phyloP scores from a whole-genome alignment of 257 asterid species.

The Solanum medicagineum region DNA sequence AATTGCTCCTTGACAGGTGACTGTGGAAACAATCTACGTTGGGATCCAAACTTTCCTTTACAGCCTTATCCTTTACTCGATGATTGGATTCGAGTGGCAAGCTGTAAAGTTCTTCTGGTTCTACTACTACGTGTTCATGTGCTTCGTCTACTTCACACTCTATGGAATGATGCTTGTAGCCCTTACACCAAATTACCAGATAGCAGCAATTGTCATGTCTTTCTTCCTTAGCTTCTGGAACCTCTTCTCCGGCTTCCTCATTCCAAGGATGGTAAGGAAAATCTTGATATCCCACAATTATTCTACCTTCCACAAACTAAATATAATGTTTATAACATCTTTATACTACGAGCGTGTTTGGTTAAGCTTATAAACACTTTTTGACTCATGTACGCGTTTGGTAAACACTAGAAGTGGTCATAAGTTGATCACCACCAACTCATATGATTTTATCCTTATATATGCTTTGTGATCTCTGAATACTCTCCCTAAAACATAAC shows the following conservation, averaged over 20 bases:
- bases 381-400: not conserved
- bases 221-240: constrained; percentile 69
- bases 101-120: constrained; percentile 48
- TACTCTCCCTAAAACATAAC: not conserved
- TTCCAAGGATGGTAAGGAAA: constrained; percentile 44
- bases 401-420: not conserved
- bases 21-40: constrained; percentile 45
- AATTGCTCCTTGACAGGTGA: constrained; percentile 19
- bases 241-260: constrained; percentile 63
- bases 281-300: not conserved
- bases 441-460: not conserved
- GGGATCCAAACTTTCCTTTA: constrained; percentile 20
- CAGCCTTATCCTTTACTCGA: constrained; percentile 21
- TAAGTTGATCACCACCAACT: not conserved
- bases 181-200: constrained; percentile 58
- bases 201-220: constrained; percentile 56
- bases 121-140: constrained; percentile 22
- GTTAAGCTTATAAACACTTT: not conserved
- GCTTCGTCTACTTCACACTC: constrained; percentile 26
- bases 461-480: too few species aligned
- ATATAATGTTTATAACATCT: not conserved
- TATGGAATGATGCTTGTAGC: constrained; percentile 46
- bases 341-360: not conserved
- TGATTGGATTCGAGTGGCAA: constrained; percentile 28
- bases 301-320: not conserved